Evolutionary conservation across 2,329 filamentous ascomycete genomes (phyloP).

Genomic region (Tolypocladium paradoxum): DNA sequence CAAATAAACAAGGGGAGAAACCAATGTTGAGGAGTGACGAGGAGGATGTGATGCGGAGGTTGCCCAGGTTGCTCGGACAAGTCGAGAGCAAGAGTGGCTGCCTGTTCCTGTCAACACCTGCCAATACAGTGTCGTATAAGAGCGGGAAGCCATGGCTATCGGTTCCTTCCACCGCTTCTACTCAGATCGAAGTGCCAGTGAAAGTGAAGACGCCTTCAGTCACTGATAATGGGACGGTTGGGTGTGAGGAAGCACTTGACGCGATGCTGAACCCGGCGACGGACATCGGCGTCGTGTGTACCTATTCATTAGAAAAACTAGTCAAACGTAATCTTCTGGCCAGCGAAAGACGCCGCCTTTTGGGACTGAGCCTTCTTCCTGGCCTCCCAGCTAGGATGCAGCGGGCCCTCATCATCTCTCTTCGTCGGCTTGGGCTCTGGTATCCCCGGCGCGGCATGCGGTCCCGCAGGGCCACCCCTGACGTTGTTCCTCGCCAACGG

Average conservation of each 20-base stretch:
- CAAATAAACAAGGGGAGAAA: not conserved
- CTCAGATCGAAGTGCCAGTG: not conserved
- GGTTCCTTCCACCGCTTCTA: not conserved
- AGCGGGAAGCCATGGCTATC: not conserved
- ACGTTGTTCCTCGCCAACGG: conserved; percentile 14
- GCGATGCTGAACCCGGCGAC: not conserved
- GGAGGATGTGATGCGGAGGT: not conserved
- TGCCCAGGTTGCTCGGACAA: not conserved
- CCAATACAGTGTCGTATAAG: not conserved
- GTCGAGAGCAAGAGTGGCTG: not conserved
- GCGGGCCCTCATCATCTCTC: conserved; percentile 36
- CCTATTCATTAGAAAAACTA: conserved; percentile 1
- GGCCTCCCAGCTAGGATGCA: conserved; percentile 34
- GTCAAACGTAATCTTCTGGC: conserved; percentile 14
- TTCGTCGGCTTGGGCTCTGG: conserved; percentile 20
- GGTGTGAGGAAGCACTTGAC: not conserved
- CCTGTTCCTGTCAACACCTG: not conserved
- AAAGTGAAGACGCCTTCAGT: not conserved
- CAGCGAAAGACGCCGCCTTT: conserved; percentile 9
- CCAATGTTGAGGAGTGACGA: not conserved
- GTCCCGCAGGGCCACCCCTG: not conserved
- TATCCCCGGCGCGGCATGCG: conserved; percentile 5
- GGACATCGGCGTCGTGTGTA: not conserved
- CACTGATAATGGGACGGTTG: not conserved
- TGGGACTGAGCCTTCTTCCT: conserved; percentile 12